These are phyloP conservation scores for Phaffomyces antillensis DNA, from an alignment of 805 yeast species.

Conservation along the genomic window DNA sequence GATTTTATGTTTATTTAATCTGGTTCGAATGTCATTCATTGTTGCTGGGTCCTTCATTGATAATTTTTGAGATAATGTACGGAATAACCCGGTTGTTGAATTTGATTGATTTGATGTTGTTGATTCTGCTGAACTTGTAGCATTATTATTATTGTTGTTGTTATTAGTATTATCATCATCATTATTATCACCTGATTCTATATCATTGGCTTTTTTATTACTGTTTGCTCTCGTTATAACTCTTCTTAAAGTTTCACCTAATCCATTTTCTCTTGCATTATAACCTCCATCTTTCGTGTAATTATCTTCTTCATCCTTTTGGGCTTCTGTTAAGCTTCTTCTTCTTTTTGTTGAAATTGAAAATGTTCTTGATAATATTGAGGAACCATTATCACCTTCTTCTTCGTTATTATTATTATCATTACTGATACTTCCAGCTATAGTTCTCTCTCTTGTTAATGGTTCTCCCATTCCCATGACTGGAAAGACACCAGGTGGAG, in stretches of 20 bases:
- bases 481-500: constrained; percentile 77
- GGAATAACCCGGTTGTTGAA: constrained; percentile 7
- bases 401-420: constrained; percentile 13
- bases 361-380: constrained; percentile 9
- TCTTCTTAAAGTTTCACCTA: constrained; percentile 29
- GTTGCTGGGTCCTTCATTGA: constrained; percentile 19
- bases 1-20: constrained; percentile 31
- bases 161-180: too few species aligned
- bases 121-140: too few species aligned
- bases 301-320: constrained; percentile 23
- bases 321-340: constrained; percentile 9
- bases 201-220: constrained; percentile 4
- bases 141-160: too few species aligned
- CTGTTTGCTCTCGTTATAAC: constrained; percentile 19
- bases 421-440: constrained; percentile 34
- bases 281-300: constrained; percentile 22
- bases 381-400: not conserved
- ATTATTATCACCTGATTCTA: constrained; percentile 9
- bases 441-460: constrained; percentile 44
- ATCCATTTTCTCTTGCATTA: constrained; percentile 27
- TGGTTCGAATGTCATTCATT: constrained; percentile 24
- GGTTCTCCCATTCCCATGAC: constrained; percentile 75
- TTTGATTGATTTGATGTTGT: constrained; percentile 7
- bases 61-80: constrained; percentile 16
- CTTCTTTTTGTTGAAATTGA: constrained; percentile 8